Evolutionary conservation across 73 alveolate species (phyloP).

Genomic region (Durusdinium trenchii): DNA sequence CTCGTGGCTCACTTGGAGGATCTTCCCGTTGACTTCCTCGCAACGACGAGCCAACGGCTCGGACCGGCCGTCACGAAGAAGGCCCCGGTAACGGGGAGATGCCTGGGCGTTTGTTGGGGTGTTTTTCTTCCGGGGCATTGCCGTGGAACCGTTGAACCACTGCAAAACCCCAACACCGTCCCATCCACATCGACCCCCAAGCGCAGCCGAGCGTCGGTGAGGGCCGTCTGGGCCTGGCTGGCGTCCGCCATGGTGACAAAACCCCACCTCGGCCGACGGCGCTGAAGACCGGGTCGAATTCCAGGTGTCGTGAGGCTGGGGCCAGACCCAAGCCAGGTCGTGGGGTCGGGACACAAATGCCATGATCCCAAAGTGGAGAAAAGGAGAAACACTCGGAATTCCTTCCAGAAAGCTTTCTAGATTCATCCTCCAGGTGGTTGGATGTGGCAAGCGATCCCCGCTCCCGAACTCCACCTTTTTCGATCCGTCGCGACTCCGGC

Average conservation of each 20-base stretch:
- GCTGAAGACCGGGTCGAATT: too few relatives aligned
- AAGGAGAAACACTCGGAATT: too few relatives aligned
- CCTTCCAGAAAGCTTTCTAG: too few relatives aligned
- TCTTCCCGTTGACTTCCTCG: conserved; percentile 24
- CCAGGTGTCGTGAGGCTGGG: too few relatives aligned
- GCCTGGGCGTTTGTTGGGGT: neutral
- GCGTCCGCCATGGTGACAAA: conserved; percentile 71
- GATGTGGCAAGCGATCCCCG: too few relatives aligned
- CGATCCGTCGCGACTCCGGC: too few relatives aligned
- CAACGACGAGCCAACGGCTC: neutral
- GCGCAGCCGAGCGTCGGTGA: conserved; percentile 2
- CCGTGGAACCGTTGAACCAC: neutral
- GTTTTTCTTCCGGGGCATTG: neutral
- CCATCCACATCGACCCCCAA: neutral
- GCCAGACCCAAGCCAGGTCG: too few relatives aligned
- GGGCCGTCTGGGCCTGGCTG: conserved; percentile 76
- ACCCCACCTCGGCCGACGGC: conserved; percentile 93
- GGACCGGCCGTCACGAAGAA: neutral
- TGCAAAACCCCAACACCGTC: neutral
- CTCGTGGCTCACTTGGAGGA: neutral
- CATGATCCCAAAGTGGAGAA: too few relatives aligned
- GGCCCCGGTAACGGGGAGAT: neutral
- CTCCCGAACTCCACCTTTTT: too few relatives aligned
- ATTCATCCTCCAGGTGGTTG: too few relatives aligned
- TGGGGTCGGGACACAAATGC: too few relatives aligned